Evolutionary conservation across 2,329 filamentous ascomycete genomes (phyloP), one percentile per base, ranked within the genome.

Genomic region (Nemania abortiva): DNA sequence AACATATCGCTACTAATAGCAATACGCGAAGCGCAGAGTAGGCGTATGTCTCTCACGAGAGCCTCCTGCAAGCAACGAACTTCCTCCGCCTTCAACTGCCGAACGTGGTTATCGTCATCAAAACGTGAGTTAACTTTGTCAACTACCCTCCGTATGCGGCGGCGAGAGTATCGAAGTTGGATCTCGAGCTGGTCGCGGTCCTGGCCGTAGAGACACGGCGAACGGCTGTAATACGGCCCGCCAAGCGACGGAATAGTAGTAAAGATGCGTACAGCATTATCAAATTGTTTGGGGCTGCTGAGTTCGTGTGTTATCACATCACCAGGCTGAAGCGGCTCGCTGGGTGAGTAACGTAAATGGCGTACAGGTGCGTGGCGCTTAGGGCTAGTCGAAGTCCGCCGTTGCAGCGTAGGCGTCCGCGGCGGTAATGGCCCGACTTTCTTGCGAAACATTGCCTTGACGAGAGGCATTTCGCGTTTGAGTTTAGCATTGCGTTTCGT

Each of bases 1-100:
- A 9, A 1, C 18, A 54, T 24, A 39, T 63, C 60, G 34, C 49
- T 45, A 20, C 5, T 54, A 5, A 63, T 31, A 18, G 60, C 60
- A 24, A 63, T 55, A 24, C n/a, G 60, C 9, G 37, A 47, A 9
- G 60, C 50, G 29, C 52, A 63, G 31, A 63, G 60, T 22, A 49
- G 47, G 50, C 29, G 10, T 49, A 63, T 47, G 49, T 63, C 39
- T 1, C 31, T 45, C 4, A 56, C 45, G n/a, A n/a, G n/a, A n/a
- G n/a, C n/a, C n/a, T n/a, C n/a, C n/a, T n/a, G n/a, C n/a, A n/a
- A n/a, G n/a, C n/a, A n/a, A n/a, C n/a, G n/a, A n/a, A n/a, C n/a
- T n/a, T n/a, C n/a, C n/a, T n/a, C n/a, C n/a, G n/a, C n/a, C n/a
- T n/a, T n/a, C n/a, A n/a, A n/a, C n/a, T n/a, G n/a, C n/a, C n/a